Evolutionary conservation across 345 rosid species (phyloP), one percentile per base, ranked within the genome.

Genomic region (Draba incana): DNA sequence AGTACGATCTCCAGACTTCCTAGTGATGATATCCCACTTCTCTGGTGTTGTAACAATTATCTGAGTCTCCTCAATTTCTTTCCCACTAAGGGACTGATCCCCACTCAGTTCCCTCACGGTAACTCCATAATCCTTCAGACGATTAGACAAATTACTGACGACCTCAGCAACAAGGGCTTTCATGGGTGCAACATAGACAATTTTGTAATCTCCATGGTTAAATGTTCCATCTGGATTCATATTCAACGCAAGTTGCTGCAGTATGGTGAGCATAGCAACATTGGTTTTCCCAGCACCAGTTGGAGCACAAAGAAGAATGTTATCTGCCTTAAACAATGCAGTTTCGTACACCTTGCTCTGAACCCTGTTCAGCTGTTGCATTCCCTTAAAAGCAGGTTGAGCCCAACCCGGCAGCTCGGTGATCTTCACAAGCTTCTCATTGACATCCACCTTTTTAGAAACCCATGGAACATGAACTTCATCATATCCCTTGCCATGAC

Each of bases 121-220:
- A 75, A 85, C 84, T 63, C 88, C 88, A 71, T 86, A 91, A 10
- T 80, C 81, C 76, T 85, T 83, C 77, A 94, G 75, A 28, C 96
- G 94, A 62, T 84, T 76, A 49, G 99, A 88, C 72, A 94, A 81
- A 77, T 94, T 94, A 71, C 92, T 86, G 42, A 91, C 97, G 56
- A 91, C 86, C 77, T 94, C 99, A 35, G 97, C 99, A 64, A 94
- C 99, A 69, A 94, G 91, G 62, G 99, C 99, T 77, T 94, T 94
- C 97, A 94, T 94, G n/a, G 99, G 99, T 38, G 99, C 99, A 77
- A 91, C 99, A 68, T 94, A 94, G 33, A 94, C 95, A 73, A 94
- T 84, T 85, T 94, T 94, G 73, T 87, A 94, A 71, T 81, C 75
- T 67, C 78, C 74, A 68, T 91, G 92, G 74, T 87, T 83, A 71